Conservation (phyloP, 148 eudicot species). For the Cornus controversa region DNA sequence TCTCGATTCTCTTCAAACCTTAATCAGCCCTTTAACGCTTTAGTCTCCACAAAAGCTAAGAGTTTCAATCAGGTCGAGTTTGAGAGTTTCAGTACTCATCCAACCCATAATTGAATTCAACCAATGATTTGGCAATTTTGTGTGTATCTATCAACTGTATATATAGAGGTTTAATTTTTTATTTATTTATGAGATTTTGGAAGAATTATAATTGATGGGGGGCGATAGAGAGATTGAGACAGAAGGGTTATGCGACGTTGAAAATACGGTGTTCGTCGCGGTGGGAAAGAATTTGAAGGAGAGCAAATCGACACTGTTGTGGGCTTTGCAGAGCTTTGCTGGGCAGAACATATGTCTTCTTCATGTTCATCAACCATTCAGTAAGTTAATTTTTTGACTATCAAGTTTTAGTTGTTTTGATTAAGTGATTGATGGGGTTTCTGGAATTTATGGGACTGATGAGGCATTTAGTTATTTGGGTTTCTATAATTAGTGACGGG, state of each 20-base stretch:
- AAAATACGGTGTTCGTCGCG: constrained; percentile 68
- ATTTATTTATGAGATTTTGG: constrained; percentile 8
- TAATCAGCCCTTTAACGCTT: background rate
- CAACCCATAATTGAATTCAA: background rate
- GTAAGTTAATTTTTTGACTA: constrained; percentile 36
- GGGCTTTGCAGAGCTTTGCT: constrained; percentile 56
- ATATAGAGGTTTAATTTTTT: background rate
- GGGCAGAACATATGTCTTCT: constrained; percentile 59
- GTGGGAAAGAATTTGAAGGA: constrained; percentile 72
- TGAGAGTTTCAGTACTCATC: background rate
- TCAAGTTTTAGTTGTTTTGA: background rate
- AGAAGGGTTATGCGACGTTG: constrained; percentile 39
- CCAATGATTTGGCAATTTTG: background rate
- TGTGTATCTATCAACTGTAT: background rate
- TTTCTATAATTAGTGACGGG: background rate
- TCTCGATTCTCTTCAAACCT: background rate
- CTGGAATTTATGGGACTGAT: background rate
- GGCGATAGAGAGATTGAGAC: constrained; percentile 28
- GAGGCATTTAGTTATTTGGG: background rate
- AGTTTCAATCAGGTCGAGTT: background rate
- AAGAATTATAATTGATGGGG: constrained; percentile 32
- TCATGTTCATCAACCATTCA: constrained; percentile 70
- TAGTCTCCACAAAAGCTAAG: background rate
- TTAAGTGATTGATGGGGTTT: background rate
- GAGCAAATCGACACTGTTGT: constrained; percentile 55